A percentile compares a stretch with the other conserved stretches of the same genome.
These are phyloP conservation scores for Trichoderma guizhouense DNA, from an alignment of 2,329 filamentous ascomycete species.

Conservation along the genomic window DNA sequence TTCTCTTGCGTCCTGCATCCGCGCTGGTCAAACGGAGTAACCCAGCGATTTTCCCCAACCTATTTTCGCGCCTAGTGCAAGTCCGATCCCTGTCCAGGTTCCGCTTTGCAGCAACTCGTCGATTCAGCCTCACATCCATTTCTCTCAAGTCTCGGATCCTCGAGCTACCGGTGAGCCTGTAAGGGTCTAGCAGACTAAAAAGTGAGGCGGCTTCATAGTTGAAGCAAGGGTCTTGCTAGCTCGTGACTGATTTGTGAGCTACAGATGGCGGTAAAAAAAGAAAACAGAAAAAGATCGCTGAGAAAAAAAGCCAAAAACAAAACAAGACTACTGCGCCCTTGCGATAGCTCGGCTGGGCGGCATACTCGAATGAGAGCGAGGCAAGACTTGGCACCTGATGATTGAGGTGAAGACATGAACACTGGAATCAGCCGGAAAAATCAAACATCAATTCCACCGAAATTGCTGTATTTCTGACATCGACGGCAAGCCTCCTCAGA, in stretches of 20 bases:
- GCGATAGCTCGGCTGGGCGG: not conserved
- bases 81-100: not conserved
- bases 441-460: not conserved
- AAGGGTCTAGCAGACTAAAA: not conserved
- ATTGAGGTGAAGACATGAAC: not conserved
- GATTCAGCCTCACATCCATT: constrained; percentile 16
- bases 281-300: not conserved
- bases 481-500: not conserved
- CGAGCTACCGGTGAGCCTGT: not conserved
- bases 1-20: not conserved
- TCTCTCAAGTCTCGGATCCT: not conserved
- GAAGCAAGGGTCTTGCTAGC: constrained; percentile 2
- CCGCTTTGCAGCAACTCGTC: not conserved
- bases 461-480: not conserved
- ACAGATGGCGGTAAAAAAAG: constrained; percentile 13
- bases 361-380: not conserved
- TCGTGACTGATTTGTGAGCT: constrained; percentile 10
- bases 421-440: not conserved
- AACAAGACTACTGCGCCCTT: not conserved
- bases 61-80: not conserved
- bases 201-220: not conserved
- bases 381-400: not conserved
- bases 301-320: not conserved
- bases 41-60: not conserved
- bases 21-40: not conserved